These are phyloP conservation scores for Aureobasidium lini DNA, from an alignment of 2,329 filamentous ascomycete genomes.

Conservation along the genomic window DNA sequence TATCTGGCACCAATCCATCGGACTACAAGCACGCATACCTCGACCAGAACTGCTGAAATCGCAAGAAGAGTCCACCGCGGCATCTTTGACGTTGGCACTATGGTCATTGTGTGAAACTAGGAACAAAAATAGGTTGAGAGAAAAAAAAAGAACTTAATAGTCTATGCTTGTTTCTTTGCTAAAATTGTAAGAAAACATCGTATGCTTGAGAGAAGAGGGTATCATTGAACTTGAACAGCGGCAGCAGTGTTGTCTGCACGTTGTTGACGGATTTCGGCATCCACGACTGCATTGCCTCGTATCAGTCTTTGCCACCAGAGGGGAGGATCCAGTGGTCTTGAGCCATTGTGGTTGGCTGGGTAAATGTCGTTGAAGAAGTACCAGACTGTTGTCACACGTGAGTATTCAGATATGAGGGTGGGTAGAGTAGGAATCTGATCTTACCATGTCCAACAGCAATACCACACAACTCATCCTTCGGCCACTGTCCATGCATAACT, in stretches of 20 bases:
- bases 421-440: constrained; percentile 18
- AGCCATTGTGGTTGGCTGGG: constrained; percentile 78
- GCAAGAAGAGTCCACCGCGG: no score
- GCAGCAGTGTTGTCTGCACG: neutral
- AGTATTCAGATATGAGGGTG: neutral
- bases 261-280: neutral
- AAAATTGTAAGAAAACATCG: neutral
- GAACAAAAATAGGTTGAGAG: no score
- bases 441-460: constrained; percentile 79
- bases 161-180: neutral
- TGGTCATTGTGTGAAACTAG: no score
- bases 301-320: constrained; percentile 73
- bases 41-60: no score
- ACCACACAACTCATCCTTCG: constrained; percentile 93
- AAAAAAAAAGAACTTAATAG: no score
- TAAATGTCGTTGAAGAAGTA: constrained; percentile 98
- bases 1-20: no score
- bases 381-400: constrained; percentile 52
- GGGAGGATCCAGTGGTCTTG: constrained; percentile 80
- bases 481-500: constrained; percentile 79
- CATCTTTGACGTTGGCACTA: no score
- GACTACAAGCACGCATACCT: no score
- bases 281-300: neutral
- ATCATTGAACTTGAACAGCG: constrained; percentile 1
- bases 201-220: neutral